A percentile compares a stretch with the other conserved stretches of the same genome.
Evolutionary conservation across 2,329 filamentous ascomycete genomes (phyloP).

Genomic region (Dichotomopilus funicola): DNA sequence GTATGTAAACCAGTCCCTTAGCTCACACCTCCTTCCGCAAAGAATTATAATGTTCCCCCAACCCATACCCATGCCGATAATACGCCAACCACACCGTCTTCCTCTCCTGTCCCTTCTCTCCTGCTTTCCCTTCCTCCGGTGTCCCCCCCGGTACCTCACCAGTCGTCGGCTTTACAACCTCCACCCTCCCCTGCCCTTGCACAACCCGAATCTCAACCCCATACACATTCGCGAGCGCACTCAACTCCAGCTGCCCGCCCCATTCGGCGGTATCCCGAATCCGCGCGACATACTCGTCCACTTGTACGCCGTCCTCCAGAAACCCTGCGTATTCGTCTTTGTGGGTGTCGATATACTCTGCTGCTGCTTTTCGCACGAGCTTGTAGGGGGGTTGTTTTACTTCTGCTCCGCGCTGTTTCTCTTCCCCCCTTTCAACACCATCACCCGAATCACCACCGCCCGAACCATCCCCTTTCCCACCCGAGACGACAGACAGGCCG

Average conservation of each 20-base stretch:
- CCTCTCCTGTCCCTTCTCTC: constrained; percentile 38
- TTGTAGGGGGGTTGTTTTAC: constrained; percentile 45
- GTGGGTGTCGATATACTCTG: constrained; percentile 68
- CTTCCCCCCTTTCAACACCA: no score
- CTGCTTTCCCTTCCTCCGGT: constrained; percentile 33
- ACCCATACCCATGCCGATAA: constrained; percentile 85
- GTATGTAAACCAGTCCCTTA: background rate
- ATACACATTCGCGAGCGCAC: constrained; percentile 76
- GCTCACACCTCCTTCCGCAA: constrained; percentile 38
- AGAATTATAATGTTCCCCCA: constrained; percentile 98
- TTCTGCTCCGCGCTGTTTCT: no score
- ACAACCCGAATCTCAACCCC: constrained; percentile 76
- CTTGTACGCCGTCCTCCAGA: constrained; percentile 60
- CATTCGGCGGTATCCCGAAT: constrained; percentile 87
- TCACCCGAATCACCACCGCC: no score
- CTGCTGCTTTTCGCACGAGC: constrained; percentile 62
- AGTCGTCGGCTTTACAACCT: constrained; percentile 51
- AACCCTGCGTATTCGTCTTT: constrained; percentile 80
- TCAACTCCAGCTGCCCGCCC: constrained; percentile 88
- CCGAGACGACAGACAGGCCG: no score
- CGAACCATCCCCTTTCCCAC: no score
- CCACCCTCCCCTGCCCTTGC: constrained; percentile 75
- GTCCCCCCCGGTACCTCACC: constrained; percentile 26
- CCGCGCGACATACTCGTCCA: constrained; percentile 65
- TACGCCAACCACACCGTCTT: constrained; percentile 85